Evolutionary conservation across 306 rosid species (phyloP), one percentile per base, ranked within the genome.

Genomic region (Prunus mume): DNA sequence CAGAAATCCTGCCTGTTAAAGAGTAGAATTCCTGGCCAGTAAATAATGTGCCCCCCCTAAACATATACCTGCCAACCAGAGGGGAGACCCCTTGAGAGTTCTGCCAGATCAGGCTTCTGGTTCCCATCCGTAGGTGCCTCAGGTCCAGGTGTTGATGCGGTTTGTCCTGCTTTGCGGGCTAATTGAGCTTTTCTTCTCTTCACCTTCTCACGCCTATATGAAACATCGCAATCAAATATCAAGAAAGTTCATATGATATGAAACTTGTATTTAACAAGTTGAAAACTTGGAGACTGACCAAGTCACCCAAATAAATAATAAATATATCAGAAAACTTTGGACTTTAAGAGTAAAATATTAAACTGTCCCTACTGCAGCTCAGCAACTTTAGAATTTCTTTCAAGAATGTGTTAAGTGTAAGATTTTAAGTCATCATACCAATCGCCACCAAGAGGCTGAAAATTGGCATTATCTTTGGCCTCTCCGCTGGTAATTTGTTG

Each of bases 381-480:
- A 52, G 61, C 20, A 51, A 69, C 17, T 70, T 17, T n/a, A 65
- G 12, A 54, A 30, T 13, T 65, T 72, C 3, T 47, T 58, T 54
- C 30, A 28, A 66, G 8, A 6, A 58, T 62, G 62, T 58, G 56
- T 32, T 20, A 73, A 58, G 43, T 24, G 2, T 41, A 73, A 46
- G 22, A 69, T 27, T 19, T 75, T 18, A 30, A 65, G 24, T 65
- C 49, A 38, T 32, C 94, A 62, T 91, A 92, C 99, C 99, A 95
- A 86, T 92, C 93, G 64, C 97, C 93, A 34, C 98, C 98, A 50
- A 95, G 84, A 67, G 98, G 99, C 80, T 95, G 99, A 82, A 95
- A 95, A 80, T 95, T 92, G 22, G 99, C 97, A 79, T 95, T 95
- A 72, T 90, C 97, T 86, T 82, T 95, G 68, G 97, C 99, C 81